Evolutionary conservation across 1,139 yeast genomes (phyloP).

Genomic region (Pichia inconspicua): DNA sequence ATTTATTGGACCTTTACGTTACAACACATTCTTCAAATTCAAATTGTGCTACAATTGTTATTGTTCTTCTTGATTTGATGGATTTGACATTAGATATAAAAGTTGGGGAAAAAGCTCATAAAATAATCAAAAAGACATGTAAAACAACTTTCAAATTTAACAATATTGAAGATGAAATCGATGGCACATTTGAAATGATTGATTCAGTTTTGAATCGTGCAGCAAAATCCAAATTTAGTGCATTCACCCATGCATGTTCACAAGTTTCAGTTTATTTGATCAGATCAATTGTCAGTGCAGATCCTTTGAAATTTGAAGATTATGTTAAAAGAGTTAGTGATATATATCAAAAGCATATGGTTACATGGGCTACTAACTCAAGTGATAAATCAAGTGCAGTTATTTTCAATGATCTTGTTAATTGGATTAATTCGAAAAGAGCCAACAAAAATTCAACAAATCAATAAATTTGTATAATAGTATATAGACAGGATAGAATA

Average conservation of each 20-base stretch:
- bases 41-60: conserved; percentile 6
- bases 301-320: conserved; percentile 15
- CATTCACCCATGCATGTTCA: conserved; percentile 49
- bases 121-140: conserved; percentile 60
- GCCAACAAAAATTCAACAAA: background rate
- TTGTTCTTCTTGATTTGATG: conserved; percentile 54
- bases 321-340: conserved; percentile 38
- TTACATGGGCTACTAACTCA: conserved; percentile 49
- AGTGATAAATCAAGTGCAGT: conserved; percentile 49
- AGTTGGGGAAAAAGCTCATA: conserved; percentile 69
- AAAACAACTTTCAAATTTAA: conserved; percentile 34
- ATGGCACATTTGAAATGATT: conserved; percentile 28
- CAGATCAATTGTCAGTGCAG: conserved; percentile 40
- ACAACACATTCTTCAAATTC: conserved; percentile 34
- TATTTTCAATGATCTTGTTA: conserved; percentile 69
- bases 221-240: conserved; percentile 37
- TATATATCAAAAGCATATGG: conserved; percentile 49
- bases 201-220: conserved; percentile 36
- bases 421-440: conserved; percentile 56
- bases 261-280: conserved; percentile 57
- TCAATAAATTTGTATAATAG: background rate
- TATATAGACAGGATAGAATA: background rate
- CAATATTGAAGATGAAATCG: conserved; percentile 7
- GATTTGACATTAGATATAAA: conserved; percentile 60
- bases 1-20: conserved; percentile 59